Evolutionary conservation across 2,329 filamentous ascomycete genomes (phyloP), one percentile per base, ranked within the genome.

Genomic region (Ambrosiella beaveri): DNA sequence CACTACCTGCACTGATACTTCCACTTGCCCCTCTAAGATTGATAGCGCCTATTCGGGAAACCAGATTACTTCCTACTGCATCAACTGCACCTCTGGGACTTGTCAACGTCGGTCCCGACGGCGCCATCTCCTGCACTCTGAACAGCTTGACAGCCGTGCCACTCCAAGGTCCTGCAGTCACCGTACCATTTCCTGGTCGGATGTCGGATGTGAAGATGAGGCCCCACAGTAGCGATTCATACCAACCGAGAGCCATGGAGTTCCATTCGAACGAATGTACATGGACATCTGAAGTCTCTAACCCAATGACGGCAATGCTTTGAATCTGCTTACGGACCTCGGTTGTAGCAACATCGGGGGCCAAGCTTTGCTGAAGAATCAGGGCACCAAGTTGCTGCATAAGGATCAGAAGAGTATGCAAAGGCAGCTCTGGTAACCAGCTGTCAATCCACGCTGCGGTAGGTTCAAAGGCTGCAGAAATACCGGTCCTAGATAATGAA

Each of bases 211-310:
- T 83, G 68, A 96, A 97, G 57, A 96, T 82, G 64, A 96, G 87
- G 13, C 88, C 84, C 93, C 93, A 98, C 8, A 98, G 75, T 11
- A 97, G 75, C 4, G 88, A 91, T 69, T 96, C 88, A 68, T 97
- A 96, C 93, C 93, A 97, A 54, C 90, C 91, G 55, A 97, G 75
- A 0, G 88, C 86, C 39, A 95, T 74, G 0, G 87, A 84, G 2
- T 89, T 91, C 91, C 91, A 97, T 71, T 95, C 88, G 65, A 97
- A 97, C 12, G 88, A 84, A 66, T 96, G 90, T 13, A 93, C 84
- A 38, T 86, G 79, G 56, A 88, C 77, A 0, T 85, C 76, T 1
- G 82, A 82, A 0, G 86, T 79, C 51, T 95, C 88, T 41, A 95
- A 80, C 7, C 81, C 84, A 8, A 81, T 77, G 49, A 94, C 73